phyloP scores from a whole-genome alignment of 352 stramenopile species.

The Pythium sukuiense region DNA sequence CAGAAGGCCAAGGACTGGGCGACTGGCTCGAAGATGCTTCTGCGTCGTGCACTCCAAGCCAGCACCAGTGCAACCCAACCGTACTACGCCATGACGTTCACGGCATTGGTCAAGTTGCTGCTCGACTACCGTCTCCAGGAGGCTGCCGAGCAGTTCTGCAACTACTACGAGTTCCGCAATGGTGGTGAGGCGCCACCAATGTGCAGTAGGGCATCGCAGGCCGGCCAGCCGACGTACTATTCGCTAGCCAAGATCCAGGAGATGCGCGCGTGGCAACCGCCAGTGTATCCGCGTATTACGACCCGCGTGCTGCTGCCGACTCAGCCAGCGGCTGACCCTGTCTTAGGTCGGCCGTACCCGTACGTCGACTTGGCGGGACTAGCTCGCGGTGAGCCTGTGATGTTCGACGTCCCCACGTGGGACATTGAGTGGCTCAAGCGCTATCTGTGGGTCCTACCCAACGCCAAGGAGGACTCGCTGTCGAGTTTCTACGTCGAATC shows the following conservation, averaged over 20 bases:
- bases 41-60: not conserved
- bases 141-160: conserved; percentile 16
- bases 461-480: conserved; percentile 6
- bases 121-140: conserved; percentile 16
- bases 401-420: conserved; percentile 5
- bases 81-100: conserved; percentile 15
- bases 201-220: not conserved
- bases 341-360: not conserved
- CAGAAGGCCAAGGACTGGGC: not conserved
- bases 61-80: not conserved
- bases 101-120: conserved; percentile 5
- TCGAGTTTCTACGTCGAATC: conserved; percentile 17
- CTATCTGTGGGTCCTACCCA: conserved; percentile 7
- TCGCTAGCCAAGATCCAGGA: conserved; percentile 10
- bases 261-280: conserved; percentile 17
- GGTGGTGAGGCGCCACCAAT: conserved; percentile 13
- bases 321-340: not conserved
- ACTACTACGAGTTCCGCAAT: conserved; percentile 24
- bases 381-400: not conserved
- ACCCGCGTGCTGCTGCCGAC: conserved; percentile 11
- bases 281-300: conserved; percentile 9
- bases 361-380: conserved; percentile 3
- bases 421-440: conserved; percentile 16
- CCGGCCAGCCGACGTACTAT: not conserved
- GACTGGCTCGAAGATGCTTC: not conserved